Percentiles rank a stretch among this genome's conserved stretches.
Conservation (phyloP, 2,329 filamentous ascomycete genomes). For the Aspergillus sp. region DNA sequence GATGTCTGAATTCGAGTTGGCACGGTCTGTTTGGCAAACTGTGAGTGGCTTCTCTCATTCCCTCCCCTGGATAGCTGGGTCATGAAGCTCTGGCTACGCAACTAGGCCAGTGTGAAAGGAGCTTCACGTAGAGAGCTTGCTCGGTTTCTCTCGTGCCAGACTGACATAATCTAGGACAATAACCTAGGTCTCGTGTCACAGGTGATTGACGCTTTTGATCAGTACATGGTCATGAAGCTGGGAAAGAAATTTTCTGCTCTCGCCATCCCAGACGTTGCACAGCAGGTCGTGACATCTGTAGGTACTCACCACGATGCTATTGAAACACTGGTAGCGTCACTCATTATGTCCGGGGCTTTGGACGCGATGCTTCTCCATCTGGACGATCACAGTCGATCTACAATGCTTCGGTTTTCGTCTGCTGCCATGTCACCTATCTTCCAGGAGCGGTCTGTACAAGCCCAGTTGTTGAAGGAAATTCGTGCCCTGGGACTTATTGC, state of each 20-base stretch:
- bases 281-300: slow-evolving; percentile 24
- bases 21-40: slow-evolving; percentile 60
- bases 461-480: slow-evolving; percentile 51
- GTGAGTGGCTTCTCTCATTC: slow-evolving; percentile 33
- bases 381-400: slow-evolving; percentile 34
- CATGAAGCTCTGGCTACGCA: too few relatives aligned
- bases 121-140: too few relatives aligned
- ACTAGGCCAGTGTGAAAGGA: too few relatives aligned
- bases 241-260: slow-evolving; percentile 69
- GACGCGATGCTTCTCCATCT: slow-evolving; percentile 51
- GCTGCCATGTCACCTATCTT: slow-evolving; percentile 29
- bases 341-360: slow-evolving; percentile 53
- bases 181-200: slow-evolving; percentile 71
- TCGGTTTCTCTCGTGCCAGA: background rate
- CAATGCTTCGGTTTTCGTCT: slow-evolving; percentile 56
- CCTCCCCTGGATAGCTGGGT: background rate
- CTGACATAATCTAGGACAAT: slow-evolving; percentile 54
- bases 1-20: slow-evolving; percentile 62
- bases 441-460: slow-evolving; percentile 35
- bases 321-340: slow-evolving; percentile 36
- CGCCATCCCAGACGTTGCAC: slow-evolving; percentile 50
- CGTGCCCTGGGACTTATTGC: slow-evolving; percentile 51
- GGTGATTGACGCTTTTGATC: slow-evolving; percentile 69
- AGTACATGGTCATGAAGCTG: slow-evolving; percentile 72
- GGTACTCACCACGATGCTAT: slow-evolving; percentile 7